phyloP scores from a whole-genome alignment of 306 rosid genomes.

The Cucurbita ficifolia region DNA sequence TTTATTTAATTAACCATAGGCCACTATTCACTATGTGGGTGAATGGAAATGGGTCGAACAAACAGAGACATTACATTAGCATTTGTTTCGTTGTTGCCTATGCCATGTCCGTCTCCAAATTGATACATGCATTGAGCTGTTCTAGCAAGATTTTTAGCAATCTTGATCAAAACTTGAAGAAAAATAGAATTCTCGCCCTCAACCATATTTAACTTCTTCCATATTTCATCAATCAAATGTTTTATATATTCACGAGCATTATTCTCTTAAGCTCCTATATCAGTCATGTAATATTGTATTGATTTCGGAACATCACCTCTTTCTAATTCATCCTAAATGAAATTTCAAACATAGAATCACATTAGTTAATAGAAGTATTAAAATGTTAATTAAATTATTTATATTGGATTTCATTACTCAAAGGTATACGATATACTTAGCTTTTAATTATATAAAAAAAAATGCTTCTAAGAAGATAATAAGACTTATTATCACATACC shows the following conservation, averaged over 20 bases:
- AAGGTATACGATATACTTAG: no score
- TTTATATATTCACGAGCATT: background rate
- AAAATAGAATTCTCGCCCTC: background rate
- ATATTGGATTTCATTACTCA: no score
- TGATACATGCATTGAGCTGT: background rate
- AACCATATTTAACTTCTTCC: background rate
- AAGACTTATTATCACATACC: background rate
- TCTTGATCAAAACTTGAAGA: background rate
- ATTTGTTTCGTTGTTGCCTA: background rate
- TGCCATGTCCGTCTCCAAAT: background rate
- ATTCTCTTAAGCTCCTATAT: background rate
- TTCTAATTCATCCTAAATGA: background rate
- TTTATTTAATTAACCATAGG: no score
- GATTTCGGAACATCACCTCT: background rate
- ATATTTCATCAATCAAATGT: background rate
- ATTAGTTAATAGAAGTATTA: background rate
- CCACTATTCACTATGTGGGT: no score
- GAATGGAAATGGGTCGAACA: background rate
- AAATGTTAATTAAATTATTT: no score
- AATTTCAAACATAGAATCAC: no score
- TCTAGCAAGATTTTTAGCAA: background rate
- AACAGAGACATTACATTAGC: background rate
- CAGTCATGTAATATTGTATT: background rate
- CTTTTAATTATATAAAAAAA: no score
- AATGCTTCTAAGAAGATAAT: no score